Percentiles rank a stretch among this genome's conserved stretches.
These are phyloP conservation scores for Pythium brassicae DNA, from an alignment of 352 stramenopile species.

Conservation along the genomic window DNA sequence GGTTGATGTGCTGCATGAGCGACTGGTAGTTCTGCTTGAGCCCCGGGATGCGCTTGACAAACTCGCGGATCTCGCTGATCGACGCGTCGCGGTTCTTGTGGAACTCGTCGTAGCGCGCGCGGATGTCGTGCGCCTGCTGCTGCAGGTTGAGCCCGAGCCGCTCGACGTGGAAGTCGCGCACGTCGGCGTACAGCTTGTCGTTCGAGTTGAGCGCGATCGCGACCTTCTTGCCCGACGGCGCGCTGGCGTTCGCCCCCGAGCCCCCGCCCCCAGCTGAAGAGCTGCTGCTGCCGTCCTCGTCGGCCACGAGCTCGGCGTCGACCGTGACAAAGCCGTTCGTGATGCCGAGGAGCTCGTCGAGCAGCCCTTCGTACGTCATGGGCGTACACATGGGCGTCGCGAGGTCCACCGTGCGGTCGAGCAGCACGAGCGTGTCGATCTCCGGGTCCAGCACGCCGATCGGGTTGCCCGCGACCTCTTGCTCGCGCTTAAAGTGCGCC, in stretches of 20 bases:
- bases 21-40: slow-evolving; percentile 93
- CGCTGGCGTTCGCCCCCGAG: slow-evolving; percentile 15
- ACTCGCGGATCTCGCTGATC: slow-evolving; percentile 97
- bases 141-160: slow-evolving; percentile 95
- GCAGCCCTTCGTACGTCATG: slow-evolving; percentile 95
- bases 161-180: slow-evolving; percentile 96
- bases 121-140: slow-evolving; percentile 93
- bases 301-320: slow-evolving; percentile 64
- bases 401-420: slow-evolving; percentile 95
- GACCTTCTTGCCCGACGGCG: slow-evolving; percentile 65
- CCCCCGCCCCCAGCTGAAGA: no score
- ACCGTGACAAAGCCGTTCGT: slow-evolving; percentile 86
- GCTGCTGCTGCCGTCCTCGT: slow-evolving; percentile 29
- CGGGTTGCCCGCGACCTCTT: slow-evolving; percentile 74
- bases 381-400: slow-evolving; percentile 95
- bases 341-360: slow-evolving; percentile 96
- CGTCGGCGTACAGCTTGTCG: slow-evolving; percentile 94
- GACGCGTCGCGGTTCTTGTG: slow-evolving; percentile 94
- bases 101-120: slow-evolving; percentile 93
- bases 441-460: slow-evolving; percentile 78
- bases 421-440: slow-evolving; percentile 93
- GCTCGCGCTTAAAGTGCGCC: slow-evolving; percentile 89
- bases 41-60: slow-evolving; percentile 97
- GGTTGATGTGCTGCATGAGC: slow-evolving; percentile 97
- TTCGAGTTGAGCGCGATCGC: slow-evolving; percentile 93